Conservation (phyloP, 306 rosid genomes). For the Lathyrus sativus region DNA sequence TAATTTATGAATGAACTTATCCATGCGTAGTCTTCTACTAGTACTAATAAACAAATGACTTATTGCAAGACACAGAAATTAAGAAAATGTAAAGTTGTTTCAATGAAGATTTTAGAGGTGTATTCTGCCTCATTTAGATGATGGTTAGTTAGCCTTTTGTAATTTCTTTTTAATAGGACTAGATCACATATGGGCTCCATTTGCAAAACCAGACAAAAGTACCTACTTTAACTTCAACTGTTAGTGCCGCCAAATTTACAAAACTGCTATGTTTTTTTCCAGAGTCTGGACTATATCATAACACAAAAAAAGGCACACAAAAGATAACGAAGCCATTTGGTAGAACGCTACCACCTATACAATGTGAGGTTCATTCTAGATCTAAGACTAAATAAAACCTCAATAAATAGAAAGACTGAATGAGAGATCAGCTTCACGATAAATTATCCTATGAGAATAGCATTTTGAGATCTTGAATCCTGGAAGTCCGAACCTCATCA, state of each 20-base stretch:
- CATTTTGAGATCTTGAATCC: constrained; percentile 81
- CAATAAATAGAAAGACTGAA: not conserved
- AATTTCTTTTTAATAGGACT: too few relatives aligned
- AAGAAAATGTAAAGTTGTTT: too few relatives aligned
- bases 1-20: too few relatives aligned
- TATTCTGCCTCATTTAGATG: too few relatives aligned
- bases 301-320: not conserved
- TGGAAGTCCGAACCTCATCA: constrained; percentile 68
- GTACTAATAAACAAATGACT: too few relatives aligned
- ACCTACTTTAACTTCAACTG: not conserved
- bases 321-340: constrained; percentile 22
- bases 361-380: constrained; percentile 14
- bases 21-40: too few relatives aligned
- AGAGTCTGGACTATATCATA: too few relatives aligned
- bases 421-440: constrained; percentile 3
- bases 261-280: constrained; percentile 5
- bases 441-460: constrained; percentile 57
- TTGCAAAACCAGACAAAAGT: constrained; percentile 8
- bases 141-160: too few relatives aligned
- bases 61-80: too few relatives aligned
- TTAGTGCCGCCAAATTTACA: constrained; percentile 19
- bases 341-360: constrained; percentile 29
- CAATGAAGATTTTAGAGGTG: too few relatives aligned
- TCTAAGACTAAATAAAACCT: constrained; percentile 19
- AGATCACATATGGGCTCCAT: not conserved